phyloP scores from a whole-genome alignment of 2,329 filamentous ascomycete species.

The Monosporascus sp. region DNA sequence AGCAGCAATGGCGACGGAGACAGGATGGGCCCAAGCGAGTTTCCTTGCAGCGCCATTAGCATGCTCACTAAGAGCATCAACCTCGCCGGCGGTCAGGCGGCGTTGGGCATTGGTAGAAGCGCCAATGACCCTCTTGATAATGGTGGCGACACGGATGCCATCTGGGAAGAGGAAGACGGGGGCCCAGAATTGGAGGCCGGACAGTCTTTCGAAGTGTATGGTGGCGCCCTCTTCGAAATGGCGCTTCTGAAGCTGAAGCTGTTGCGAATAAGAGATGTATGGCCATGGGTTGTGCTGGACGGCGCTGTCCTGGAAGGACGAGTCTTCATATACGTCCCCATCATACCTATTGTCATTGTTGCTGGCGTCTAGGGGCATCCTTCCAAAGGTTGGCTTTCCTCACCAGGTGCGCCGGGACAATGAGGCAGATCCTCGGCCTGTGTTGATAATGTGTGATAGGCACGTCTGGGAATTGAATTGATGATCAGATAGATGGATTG shows the following conservation, averaged over 20 bases:
- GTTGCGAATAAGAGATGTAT: constrained; percentile 1
- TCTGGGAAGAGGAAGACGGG: constrained; percentile 1
- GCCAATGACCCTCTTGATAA: constrained; percentile 6
- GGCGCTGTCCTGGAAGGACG: background rate
- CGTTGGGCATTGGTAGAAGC: constrained; percentile 7
- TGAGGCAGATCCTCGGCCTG: too few species aligned
- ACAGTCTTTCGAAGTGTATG: constrained; percentile 22
- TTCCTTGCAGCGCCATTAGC: constrained; percentile 22
- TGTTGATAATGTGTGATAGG: too few species aligned
- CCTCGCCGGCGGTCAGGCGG: constrained; percentile 22
- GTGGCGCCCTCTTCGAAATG: constrained; percentile 22
- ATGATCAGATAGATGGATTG: too few species aligned
- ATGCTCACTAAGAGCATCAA: constrained; percentile 21
- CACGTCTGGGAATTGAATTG: too few species aligned
- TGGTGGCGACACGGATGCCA: background rate
- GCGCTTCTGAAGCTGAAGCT: constrained; percentile 15
- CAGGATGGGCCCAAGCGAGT: constrained; percentile 24
- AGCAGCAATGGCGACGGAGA: constrained; percentile 16
- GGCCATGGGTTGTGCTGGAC: constrained; percentile 20
- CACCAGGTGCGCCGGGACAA: background rate
- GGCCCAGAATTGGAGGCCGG: constrained; percentile 10
- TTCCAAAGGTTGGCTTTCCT: background rate
- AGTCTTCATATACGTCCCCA: background rate
- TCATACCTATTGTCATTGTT: background rate
- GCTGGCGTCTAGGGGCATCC: background rate